Base-by-base conservation (phyloP, 768 basidiomycete genomes). In the Dentipellis sp. region DNA sequence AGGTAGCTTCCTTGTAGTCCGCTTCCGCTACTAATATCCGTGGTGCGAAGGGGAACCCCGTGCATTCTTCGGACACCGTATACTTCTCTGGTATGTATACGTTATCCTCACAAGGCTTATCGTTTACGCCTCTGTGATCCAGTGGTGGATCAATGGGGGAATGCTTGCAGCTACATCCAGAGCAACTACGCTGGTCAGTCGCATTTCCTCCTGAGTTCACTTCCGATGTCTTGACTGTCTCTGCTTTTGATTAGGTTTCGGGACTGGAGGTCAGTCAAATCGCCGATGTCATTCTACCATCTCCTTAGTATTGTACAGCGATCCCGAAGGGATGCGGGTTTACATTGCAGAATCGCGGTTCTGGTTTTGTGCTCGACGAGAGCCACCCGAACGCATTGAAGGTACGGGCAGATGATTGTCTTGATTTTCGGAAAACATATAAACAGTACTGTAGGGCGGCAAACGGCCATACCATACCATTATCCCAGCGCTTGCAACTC, bases 321-420 rank as follows among this genome's bases (percentile, higher is more conserved):
- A 76, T 99, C 39, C 97, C 97, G 0, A 86, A 89, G 62, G 93
- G 87, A 0, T 97, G 94, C 63, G 97, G 97, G 0, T 99, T 99
- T 69, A 97, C 94, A 0, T 78, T 99, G 12, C 97, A 99, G 71
- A 97, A 97, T 69, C 80, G 97, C 55, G 97, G 97, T 1, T 76
- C 83, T 10, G 86, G 88, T 5, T 99, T 99, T 68, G 75, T 82
- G 7, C 74, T 97, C 21, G 75, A 78, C 53, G 80, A 90, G 56
- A 82, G 81, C 1, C 95, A 98, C 66, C 88, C 92, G 1, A 98
- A 99, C 65, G 80, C 78, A 34, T 72, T 98, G 53, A 74, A 86
- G 72, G 92, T 88, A 53, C 58, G 65, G 54, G 12, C 47, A 10
- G 12, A 22, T 16, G 10, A 17, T 39, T 19, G 19, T 21, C 10